phyloP scores from a whole-genome alignment of 2,329 filamentous ascomycete species.

The Plenodomus lindquistii region DNA sequence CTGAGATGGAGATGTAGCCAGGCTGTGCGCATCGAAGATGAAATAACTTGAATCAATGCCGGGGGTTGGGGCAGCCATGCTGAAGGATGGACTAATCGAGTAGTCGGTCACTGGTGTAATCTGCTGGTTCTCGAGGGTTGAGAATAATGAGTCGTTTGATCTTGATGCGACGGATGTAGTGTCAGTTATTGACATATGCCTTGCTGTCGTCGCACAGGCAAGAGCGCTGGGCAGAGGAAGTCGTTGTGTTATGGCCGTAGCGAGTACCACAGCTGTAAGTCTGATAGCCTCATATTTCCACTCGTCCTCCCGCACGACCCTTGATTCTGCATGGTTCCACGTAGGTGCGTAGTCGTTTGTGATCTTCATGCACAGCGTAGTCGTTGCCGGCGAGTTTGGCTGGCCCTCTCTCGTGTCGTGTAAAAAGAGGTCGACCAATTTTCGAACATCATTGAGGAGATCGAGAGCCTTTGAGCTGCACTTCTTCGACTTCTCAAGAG shows the following conservation, averaged over 20 bases:
- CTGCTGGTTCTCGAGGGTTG: constrained; percentile 17
- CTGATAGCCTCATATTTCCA: constrained; percentile 45
- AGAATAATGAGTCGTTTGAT: constrained; percentile 20
- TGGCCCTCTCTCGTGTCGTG: constrained; percentile 23
- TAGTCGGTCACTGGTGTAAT: constrained; percentile 23
- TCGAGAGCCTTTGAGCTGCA: constrained; percentile 20
- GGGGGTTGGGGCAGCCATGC: constrained; percentile 5
- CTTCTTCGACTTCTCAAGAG: constrained; percentile 24
- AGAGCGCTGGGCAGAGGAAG: constrained; percentile 34
- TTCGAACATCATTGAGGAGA: constrained; percentile 31
- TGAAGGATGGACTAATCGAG: constrained; percentile 17
- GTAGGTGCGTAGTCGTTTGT: constrained; percentile 18
- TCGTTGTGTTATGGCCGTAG: constrained; percentile 34
- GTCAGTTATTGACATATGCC: constrained; percentile 2
- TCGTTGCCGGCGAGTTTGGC: constrained; percentile 18
- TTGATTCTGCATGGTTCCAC: constrained; percentile 11
- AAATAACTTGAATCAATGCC: constrained; percentile 3
- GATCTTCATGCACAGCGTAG: constrained; percentile 26
- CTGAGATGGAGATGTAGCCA: constrained; percentile 9
- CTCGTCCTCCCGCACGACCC: constrained; percentile 20
- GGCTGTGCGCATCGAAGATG: constrained; percentile 5
- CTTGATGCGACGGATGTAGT: constrained; percentile 9
- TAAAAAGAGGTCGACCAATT: constrained; percentile 38
- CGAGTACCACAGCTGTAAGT: constrained; percentile 35
- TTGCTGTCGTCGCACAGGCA: constrained; percentile 8